Base-by-base conservation (phyloP, 331 rosid genomes). In the Acacia concinna region DNA sequence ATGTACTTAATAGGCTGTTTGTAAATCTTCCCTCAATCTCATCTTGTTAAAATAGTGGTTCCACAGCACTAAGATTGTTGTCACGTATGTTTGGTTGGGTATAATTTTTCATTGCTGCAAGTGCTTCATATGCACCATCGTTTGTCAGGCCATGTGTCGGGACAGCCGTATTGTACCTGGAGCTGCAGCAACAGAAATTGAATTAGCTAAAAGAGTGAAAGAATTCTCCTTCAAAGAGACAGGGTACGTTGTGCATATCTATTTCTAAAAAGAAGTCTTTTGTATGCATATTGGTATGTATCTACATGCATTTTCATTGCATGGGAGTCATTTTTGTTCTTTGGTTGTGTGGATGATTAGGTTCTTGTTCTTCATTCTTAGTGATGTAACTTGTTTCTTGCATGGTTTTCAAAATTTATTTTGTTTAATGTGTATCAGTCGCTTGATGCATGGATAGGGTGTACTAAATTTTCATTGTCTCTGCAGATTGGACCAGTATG, bases 401-500 rank as follows among this genome's bases (percentile, higher is more conserved):
- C 57, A 20, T 51, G 40, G 63, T 70, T 11, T 13, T 41, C 4
- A 21, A 1, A 51, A 31, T 32, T 71, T 30, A 12, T 68, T 52
- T 63, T 80, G 82, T 78, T 82, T 43, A 34, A n/a, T 28, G 70
- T 64, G 56, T 41, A 41, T 59, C 47, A 12, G 51, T 40, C 62
- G 34, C 63, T 62, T 81, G 43, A 73, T 31, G 35, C 60, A 54
- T 71, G 73, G 28, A 63, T 69, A 64, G 32, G 70, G 52, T 59
- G 35, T 72, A 23, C 84, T 83, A 47, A 88, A 38, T 56, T 79
- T 85, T 54, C 23, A 67, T 43, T 86, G 80, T 70, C 37, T 72
- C 25, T 89, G 88, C 91, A 96, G 99, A 78, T 91, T 96, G 98
- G 99, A 96, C 84, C 99, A 96, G 86, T 96, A 91, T 85, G 99